Evolutionary conservation across 2,329 filamentous ascomycete genomes (phyloP).

Genomic region (Oidium heveae): DNA sequence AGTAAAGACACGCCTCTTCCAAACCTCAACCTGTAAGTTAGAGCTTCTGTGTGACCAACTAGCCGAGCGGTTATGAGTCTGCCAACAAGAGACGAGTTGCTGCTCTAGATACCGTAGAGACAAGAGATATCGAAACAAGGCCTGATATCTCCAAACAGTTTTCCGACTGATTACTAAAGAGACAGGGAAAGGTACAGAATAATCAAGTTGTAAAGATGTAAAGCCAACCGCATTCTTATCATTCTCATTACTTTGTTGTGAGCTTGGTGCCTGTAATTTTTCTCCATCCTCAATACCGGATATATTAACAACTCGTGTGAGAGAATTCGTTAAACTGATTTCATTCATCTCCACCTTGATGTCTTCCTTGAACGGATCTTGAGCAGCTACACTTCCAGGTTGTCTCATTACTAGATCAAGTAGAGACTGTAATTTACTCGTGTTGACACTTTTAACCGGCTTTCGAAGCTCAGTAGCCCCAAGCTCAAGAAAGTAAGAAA

Average conservation of each 20-base stretch:
- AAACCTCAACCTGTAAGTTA: conserved; percentile 52
- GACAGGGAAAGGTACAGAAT: conserved; percentile 79
- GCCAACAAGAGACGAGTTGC: conserved; percentile 68
- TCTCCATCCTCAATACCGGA: conserved; percentile 85
- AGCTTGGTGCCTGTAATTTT: conserved; percentile 45
- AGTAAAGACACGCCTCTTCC: conserved; percentile 85
- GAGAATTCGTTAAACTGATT: conserved; percentile 69
- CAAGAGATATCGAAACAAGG: conserved; percentile 81
- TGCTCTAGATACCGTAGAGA: conserved; percentile 76
- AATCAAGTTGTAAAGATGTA: conserved; percentile 82
- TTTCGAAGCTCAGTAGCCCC: conserved; percentile 75
- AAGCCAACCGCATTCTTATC: conserved; percentile 78
- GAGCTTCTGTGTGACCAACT: conserved; percentile 66
- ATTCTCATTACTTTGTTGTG: conserved; percentile 40
- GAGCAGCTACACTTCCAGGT: conserved; percentile 73
- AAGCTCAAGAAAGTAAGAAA: conserved; percentile 90
- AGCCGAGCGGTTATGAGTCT: conserved; percentile 57
- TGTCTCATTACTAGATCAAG: conserved; percentile 94
- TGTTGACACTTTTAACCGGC: conserved; percentile 68
- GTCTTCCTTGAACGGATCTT: conserved; percentile 95
- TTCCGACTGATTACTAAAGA: conserved; percentile 90
- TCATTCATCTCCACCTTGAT: conserved; percentile 97
- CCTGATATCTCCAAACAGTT: conserved; percentile 88
- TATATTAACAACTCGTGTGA: conserved; percentile 92
- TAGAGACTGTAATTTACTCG: conserved; percentile 76